Percentiles rank a stretch among this genome's conserved stretches.
Conservation (phyloP, 208 protist species). For the Vickermania spadyakhi region DNA sequence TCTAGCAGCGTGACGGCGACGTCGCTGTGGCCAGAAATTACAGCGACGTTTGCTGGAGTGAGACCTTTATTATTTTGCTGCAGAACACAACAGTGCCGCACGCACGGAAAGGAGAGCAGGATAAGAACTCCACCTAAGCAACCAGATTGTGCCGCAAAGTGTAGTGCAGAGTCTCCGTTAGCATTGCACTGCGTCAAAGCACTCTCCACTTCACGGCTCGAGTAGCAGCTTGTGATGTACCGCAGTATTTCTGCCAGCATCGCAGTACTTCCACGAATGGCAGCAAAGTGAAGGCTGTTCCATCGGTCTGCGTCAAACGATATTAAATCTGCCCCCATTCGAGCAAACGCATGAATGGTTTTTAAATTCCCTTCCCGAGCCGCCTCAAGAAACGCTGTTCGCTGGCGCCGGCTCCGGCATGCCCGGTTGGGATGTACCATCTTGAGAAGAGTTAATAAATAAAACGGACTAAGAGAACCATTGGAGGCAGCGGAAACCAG, state of each 20-base stretch:
- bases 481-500: not conserved
- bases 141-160: not conserved
- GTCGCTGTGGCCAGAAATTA: not conserved
- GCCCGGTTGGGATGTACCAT: not conserved
- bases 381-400: not conserved
- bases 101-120: not conserved
- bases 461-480: not conserved
- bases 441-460: not conserved
- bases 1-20: not conserved
- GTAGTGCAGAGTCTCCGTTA: not conserved
- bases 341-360: not conserved
- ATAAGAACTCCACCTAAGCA: not conserved
- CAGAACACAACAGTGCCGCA: not conserved
- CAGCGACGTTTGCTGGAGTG: not conserved
- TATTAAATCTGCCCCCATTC: not conserved
- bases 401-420: not conserved
- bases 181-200: not conserved
- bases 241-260: not conserved
- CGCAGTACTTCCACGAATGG: not conserved
- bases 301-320: not conserved
- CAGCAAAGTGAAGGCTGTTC: not conserved
- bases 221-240: not conserved
- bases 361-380: not conserved
- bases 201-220: not conserved
- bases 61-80: not conserved